A percentile compares a stretch with the other conserved stretches of the same genome.
phyloP scores from a whole-genome alignment of 352 stramenopile genomes.

The Pythium graminicola region DNA sequence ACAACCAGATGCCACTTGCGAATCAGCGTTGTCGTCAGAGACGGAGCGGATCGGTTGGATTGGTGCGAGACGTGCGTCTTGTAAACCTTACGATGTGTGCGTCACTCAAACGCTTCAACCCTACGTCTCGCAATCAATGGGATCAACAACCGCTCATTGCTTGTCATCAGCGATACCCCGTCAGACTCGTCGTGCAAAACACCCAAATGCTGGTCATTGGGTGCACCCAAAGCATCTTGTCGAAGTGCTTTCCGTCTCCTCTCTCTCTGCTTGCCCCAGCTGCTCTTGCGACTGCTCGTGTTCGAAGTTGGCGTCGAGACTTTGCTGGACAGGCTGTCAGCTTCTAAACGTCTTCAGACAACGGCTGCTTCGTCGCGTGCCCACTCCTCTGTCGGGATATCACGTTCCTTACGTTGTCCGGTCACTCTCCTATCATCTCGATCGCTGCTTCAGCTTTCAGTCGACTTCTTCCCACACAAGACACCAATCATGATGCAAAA shows the following conservation, averaged over 20 bases:
- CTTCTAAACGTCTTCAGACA: too few relatives aligned
- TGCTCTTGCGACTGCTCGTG: too few relatives aligned
- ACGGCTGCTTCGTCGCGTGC: too few relatives aligned
- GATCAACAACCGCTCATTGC: neutral
- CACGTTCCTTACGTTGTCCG: neutral
- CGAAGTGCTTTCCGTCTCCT: too few relatives aligned
- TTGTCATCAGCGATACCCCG: conserved; percentile 5
- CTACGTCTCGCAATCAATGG: conserved; percentile 2
- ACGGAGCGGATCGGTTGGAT: neutral
- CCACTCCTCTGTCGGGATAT: too few relatives aligned
- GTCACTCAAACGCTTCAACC: conserved; percentile 13
- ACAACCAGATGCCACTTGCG: neutral
- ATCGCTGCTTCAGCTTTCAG: neutral
- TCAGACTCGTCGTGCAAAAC: neutral
- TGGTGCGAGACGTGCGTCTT: neutral
- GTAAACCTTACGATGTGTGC: conserved; percentile 2
- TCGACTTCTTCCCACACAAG: neutral
- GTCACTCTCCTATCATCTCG: neutral
- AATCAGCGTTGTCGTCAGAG: too few relatives aligned
- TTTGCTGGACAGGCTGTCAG: too few relatives aligned
- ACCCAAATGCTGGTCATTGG: neutral
- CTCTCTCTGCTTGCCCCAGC: too few relatives aligned
- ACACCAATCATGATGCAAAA: conserved; percentile 13
- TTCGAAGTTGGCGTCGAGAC: too few relatives aligned
- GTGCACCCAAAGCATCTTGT: neutral